Conservation (phyloP, 176 grass and related monocot genomes). For the Oryza meyeriana region DNA sequence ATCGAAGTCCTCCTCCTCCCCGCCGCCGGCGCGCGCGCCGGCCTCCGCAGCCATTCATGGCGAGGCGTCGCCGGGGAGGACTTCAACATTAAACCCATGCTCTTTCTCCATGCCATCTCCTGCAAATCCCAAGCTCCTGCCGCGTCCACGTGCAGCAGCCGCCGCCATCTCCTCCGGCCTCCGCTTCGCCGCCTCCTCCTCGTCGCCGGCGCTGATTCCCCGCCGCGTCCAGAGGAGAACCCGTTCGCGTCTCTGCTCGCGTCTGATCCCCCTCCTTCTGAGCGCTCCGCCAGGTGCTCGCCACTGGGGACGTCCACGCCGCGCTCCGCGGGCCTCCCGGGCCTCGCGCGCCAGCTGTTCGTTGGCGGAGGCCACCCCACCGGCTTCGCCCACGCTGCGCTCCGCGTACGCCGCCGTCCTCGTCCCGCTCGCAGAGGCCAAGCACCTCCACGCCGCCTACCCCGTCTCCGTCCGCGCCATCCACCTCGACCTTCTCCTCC, state of each 20-base stretch:
- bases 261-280: conserved; percentile 17
- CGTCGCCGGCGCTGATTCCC: conserved; percentile 8
- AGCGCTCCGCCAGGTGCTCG: conserved; percentile 42
- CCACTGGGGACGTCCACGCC: conserved; percentile 46
- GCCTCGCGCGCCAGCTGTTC: conserved; percentile 62
- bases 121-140: conserved; percentile 45
- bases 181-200: conserved; percentile 19
- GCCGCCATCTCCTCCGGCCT: conserved; percentile 34
- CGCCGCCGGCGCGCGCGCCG: conserved; percentile 6
- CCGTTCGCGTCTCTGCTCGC: conserved; percentile 33
- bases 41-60: conserved; percentile 40
- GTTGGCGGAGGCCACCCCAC: conserved; percentile 70
- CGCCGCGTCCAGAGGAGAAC: neutral
- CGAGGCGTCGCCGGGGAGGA: conserved; percentile 33
- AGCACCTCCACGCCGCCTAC: conserved; percentile 37
- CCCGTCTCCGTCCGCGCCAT: conserved; percentile 54
- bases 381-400: conserved; percentile 57
- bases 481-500: conserved; percentile 51
- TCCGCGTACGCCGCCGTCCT: conserved; percentile 64
- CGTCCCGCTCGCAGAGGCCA: conserved; percentile 43
- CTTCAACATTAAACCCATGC: conserved; percentile 44
- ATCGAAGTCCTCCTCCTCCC: conserved; percentile 12
- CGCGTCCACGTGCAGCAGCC: conserved; percentile 15
- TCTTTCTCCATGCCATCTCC: conserved; percentile 31
- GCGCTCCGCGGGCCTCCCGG: conserved; percentile 38